These are phyloP conservation scores for Striga asiatica DNA, from an alignment of 257 asterid genomes.

Conservation along the genomic window DNA sequence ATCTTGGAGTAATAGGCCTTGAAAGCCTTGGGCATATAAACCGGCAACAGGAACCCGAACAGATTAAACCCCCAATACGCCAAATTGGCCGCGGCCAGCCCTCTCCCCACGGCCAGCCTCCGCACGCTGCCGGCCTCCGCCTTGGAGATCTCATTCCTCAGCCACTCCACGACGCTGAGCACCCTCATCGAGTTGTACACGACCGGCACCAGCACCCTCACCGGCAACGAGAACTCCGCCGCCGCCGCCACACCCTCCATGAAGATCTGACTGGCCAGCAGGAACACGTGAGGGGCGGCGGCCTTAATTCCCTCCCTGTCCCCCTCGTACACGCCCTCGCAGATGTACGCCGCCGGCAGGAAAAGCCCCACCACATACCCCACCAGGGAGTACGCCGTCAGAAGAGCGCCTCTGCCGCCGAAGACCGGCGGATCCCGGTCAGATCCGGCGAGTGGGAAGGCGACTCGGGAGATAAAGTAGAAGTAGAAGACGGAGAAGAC, in stretches of 20 bases:
- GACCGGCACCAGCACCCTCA: constrained; percentile 55
- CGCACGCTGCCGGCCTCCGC: constrained; percentile 15
- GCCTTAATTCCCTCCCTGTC: constrained; percentile 57
- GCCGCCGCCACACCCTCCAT: constrained; percentile 47
- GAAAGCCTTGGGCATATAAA: constrained; percentile 64
- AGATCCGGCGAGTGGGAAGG: constrained; percentile 45
- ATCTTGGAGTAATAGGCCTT: constrained; percentile 30
- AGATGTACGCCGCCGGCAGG: constrained; percentile 50
- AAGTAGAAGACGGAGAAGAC: constrained; percentile 51
- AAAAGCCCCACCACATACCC: constrained; percentile 46
- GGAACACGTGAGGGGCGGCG: constrained; percentile 63
- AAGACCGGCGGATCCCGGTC: constrained; percentile 24
- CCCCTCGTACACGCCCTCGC: constrained; percentile 50
- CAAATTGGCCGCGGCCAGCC: constrained; percentile 50
- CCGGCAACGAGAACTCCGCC: constrained; percentile 38
- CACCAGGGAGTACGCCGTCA: constrained; percentile 21
- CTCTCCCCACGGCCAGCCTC: constrained; percentile 41
- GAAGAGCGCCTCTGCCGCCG: constrained; percentile 23
- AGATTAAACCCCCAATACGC: constrained; percentile 70
- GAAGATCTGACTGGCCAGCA: constrained; percentile 53
- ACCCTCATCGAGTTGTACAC: constrained; percentile 51
- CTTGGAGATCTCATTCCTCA: constrained; percentile 32
- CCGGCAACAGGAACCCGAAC: constrained; percentile 63
- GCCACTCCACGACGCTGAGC: constrained; percentile 42
- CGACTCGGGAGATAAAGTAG: constrained; percentile 39